Base-by-base conservation (phyloP, 2,329 filamentous ascomycete species). In the Fusarium torreyae region DNA sequence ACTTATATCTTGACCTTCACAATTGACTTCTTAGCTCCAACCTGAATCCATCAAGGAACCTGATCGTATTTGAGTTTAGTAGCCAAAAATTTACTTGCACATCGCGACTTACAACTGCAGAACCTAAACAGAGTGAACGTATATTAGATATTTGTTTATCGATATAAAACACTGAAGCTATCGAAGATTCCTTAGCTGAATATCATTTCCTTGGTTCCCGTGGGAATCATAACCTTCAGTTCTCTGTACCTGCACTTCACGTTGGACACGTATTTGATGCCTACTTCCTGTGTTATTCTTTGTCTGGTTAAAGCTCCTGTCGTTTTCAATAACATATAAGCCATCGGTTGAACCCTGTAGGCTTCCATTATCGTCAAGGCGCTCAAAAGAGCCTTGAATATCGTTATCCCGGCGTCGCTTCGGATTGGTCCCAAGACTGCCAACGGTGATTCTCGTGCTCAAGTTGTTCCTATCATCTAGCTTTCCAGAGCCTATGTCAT, bases 331-430 rank as follows among this genome's bases (percentile, higher is more conserved):
- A 5, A 3, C 5, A 13, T 51, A 57, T 3, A 57, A 15, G 5
- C 22, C 54, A 10, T 64, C 44, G 1, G 39, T 58, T 24, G 56
- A 64, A 2, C 50, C 56, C 4, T 64, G 50, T 2, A 59, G 42
- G 34, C 61, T 64, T 10, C 34, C 26, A n/a, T 33, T 53, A 33
- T 65, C 57, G 5, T 60, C 57, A 13, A 61, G 31, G 7, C 51
- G 45, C 31, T 65, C 61, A 18, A 61, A 65, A 2, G 57, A 65
- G 1, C 61, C 61, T 8, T 52, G 13, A 7, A 40, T 3, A 3
- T 44, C n/a, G 15, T 22, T 15, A 8, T 15, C 22, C 2, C 34
- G 10, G 14, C 15, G 24, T 40, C 42, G n/a, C 46, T 51, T 24
- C 20, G 24, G 10, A 15, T 7, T 42, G n/a, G 13, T 36, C 9